These are phyloP conservation scores for Suillus subalutaceus DNA, from an alignment of 768 basidiomycete species.

Conservation along the genomic window DNA sequence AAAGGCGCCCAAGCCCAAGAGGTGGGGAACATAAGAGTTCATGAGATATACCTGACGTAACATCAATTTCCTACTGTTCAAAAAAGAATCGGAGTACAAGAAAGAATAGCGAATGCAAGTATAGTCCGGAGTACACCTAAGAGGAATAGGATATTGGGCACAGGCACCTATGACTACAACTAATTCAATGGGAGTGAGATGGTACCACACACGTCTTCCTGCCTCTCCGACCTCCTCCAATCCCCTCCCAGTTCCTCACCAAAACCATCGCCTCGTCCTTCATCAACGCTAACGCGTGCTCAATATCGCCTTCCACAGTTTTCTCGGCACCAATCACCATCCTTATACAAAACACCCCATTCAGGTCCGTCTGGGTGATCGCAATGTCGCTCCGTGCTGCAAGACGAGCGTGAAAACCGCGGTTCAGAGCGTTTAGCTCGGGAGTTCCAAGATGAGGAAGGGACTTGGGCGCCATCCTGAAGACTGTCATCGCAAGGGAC, in stretches of 20 bases:
- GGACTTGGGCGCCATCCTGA: slow-evolving; percentile 57
- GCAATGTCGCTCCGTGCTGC: slow-evolving; percentile 64
- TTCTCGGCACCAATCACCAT: slow-evolving; percentile 74
- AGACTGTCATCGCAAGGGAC: slow-evolving; percentile 75
- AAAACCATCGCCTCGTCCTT: neutral
- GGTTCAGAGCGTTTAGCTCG: slow-evolving; percentile 68
- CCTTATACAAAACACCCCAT: slow-evolving; percentile 74
- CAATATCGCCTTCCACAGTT: slow-evolving; percentile 68
- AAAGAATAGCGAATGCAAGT: neutral
- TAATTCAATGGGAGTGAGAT: too few relatives aligned
- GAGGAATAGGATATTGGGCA: too few relatives aligned
- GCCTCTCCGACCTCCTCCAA: neutral
- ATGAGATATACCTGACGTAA: too few relatives aligned
- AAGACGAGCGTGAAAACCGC: slow-evolving; percentile 58
- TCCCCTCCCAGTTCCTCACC: neutral
- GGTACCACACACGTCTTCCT: neutral
- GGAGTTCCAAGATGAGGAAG: slow-evolving; percentile 29
- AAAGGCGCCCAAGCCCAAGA: too few relatives aligned
- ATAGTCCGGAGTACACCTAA: neutral
- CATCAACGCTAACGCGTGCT: slow-evolving; percentile 48
- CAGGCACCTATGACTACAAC: too few relatives aligned
- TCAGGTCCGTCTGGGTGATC: slow-evolving; percentile 78
- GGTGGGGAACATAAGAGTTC: too few relatives aligned
- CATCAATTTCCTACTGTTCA: too few relatives aligned
- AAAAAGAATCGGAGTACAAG: neutral